phyloP scores from a whole-genome alignment of 495 filamentous ascomycete genomes.

The Jackrogersella multiformis region DNA sequence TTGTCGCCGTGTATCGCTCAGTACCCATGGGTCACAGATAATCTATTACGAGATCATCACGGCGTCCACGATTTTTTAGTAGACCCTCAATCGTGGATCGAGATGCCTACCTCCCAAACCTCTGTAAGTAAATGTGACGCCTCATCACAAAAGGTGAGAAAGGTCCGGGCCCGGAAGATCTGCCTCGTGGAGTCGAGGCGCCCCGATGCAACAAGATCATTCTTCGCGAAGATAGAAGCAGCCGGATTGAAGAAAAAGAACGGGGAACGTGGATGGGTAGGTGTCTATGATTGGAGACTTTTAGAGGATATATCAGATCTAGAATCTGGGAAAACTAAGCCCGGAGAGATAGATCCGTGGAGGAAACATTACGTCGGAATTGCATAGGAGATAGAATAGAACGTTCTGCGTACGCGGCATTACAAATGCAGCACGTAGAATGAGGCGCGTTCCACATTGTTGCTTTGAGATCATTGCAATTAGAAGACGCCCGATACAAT shows the following conservation, averaged over 20 bases:
- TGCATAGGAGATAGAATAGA: conserved; percentile 21
- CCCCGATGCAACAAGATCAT: conserved; percentile 49
- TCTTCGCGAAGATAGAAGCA: conserved; percentile 49
- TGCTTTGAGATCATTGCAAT: neutral
- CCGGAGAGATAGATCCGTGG: conserved; percentile 34
- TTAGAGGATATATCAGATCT: conserved; percentile 54
- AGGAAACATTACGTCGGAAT: conserved; percentile 42
- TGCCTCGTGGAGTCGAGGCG: conserved; percentile 57
- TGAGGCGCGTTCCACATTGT: neutral
- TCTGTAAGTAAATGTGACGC: conserved; percentile 24
- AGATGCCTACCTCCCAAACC: conserved; percentile 4
- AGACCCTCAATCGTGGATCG: conserved; percentile 49
- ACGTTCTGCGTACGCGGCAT: conserved; percentile 26
- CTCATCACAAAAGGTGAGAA: conserved; percentile 48
- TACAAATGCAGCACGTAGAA: conserved; percentile 3
- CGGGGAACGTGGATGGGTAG: conserved; percentile 51
- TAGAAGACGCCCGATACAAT: neutral
- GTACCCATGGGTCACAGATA: conserved; percentile 53
- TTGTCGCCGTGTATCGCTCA: conserved; percentile 57
- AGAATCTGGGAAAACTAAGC: conserved; percentile 40
- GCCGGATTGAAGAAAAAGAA: conserved; percentile 46
- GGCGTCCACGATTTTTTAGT: conserved; percentile 46
- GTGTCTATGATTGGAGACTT: conserved; percentile 61
- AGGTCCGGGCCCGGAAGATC: conserved; percentile 47
- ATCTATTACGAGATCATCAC: conserved; percentile 57